phyloP scores from a whole-genome alignment of 768 basidiomycete species.

The Paxillus involutus region DNA sequence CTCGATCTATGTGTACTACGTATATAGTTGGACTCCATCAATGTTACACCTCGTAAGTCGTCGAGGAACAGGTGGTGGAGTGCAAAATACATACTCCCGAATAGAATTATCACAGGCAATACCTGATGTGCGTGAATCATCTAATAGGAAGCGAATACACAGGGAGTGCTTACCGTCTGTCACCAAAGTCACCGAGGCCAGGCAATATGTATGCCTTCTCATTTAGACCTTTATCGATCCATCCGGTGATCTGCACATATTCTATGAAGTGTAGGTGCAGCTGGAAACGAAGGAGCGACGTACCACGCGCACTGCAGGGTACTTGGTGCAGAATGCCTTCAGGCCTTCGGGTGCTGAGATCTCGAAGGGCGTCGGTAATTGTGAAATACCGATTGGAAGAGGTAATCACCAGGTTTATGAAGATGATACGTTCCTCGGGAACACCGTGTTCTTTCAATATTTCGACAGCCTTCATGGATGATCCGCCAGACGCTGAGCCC shows the following conservation, averaged over 20 bases:
- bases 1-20: too few relatives aligned
- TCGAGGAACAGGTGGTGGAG: neutral
- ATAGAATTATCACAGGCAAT: slow-evolving; percentile 17
- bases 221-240: slow-evolving; percentile 93
- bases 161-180: slow-evolving; percentile 58
- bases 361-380: slow-evolving; percentile 37
- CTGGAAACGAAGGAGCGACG: slow-evolving; percentile 27
- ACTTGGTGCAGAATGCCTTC: slow-evolving; percentile 71
- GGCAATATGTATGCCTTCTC: slow-evolving; percentile 90
- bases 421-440: slow-evolving; percentile 92
- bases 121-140: slow-evolving; percentile 6
- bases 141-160: neutral
- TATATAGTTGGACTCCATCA: too few relatives aligned
- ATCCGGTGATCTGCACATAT: slow-evolving; percentile 75
- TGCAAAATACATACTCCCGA: neutral
- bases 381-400: neutral
- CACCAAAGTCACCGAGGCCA: slow-evolving; percentile 95
- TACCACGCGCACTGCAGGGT: slow-evolving; percentile 77
- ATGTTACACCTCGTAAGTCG: neutral
- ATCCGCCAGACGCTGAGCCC: slow-evolving; percentile 83
- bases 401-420: slow-evolving; percentile 75
- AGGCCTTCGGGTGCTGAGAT: slow-evolving; percentile 92
- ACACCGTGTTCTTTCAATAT: slow-evolving; percentile 91
- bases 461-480: slow-evolving; percentile 96
- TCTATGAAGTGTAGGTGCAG: neutral